Percentiles rank a stretch among this genome's conserved stretches.
phyloP scores from a whole-genome alignment of 371 early-diverging fungal species.

The Entomophthora muscae region DNA sequence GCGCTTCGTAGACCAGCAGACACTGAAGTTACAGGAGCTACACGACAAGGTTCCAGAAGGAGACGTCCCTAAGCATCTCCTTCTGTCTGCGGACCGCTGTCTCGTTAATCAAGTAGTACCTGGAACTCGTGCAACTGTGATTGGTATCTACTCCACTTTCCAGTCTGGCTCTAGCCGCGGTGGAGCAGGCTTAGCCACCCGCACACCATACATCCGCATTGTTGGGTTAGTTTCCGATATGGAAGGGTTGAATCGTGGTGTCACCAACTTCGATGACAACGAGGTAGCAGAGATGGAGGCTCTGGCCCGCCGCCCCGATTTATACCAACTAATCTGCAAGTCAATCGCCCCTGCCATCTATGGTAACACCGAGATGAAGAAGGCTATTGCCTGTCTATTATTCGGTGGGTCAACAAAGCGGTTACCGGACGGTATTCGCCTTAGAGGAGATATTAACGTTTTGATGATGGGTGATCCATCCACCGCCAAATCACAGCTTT shows the following conservation, averaged over 20 bases:
- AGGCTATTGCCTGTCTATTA: constrained; percentile 90
- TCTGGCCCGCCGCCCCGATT: constrained; percentile 69
- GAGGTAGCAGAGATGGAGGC: constrained; percentile 83
- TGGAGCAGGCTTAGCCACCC: constrained; percentile 62
- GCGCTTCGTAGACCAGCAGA: constrained; percentile 94
- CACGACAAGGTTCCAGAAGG: constrained; percentile 98
- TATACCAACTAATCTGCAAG: constrained; percentile 73
- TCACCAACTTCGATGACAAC: constrained; percentile 51
- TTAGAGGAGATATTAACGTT: constrained; percentile 99
- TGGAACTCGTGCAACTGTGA: constrained; percentile 84
- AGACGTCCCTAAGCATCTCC: constrained; percentile 94
- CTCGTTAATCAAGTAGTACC: constrained; percentile 87
- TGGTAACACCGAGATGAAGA: constrained; percentile 95
- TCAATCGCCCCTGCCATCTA: constrained; percentile 96
- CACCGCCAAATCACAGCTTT: constrained; percentile 97
- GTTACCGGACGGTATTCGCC: constrained; percentile 88
- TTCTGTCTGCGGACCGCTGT: constrained; percentile 74
- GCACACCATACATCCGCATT: constrained; percentile 83
- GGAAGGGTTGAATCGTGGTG: constrained; percentile 44
- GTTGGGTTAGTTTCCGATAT: constrained; percentile 76
- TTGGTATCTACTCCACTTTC: constrained; percentile 93
- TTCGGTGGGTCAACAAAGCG: constrained; percentile 96
- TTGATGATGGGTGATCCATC: constrained; percentile 99
- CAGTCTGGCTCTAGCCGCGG: constrained; percentile 20
- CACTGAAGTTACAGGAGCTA: constrained; percentile 94